Base-by-base conservation (phyloP, 306 rosid genomes). In the Vicia villosa region DNA sequence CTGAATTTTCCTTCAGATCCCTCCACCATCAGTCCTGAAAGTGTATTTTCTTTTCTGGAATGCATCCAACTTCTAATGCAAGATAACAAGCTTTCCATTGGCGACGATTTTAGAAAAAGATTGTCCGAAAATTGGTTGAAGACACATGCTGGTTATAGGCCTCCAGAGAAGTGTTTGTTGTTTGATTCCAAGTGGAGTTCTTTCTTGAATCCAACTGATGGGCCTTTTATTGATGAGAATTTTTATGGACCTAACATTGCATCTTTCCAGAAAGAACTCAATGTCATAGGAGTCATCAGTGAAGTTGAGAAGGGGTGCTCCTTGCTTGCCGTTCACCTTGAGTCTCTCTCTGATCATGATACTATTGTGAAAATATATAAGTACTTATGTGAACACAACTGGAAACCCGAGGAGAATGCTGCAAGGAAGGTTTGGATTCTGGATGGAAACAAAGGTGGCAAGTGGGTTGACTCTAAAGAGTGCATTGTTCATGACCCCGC, bases 181-280 rank as follows among this genome's bases (percentile, higher is more conserved):
- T 89, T 83, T 66, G 74, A 68, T 79, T 69, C 81, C 11, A 52
- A 52, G 65, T 85, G 88, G 89, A 69, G 19, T n/a, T 16, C 2
- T 15, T 24, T 68, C 63, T 51, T 90, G 74, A 65, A 73, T 76
- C 77, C 45, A 38, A 80, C 63, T 14, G 91, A 89, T 63, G 97
- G 89, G 10, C 96, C 93, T 14, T 91, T 91, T 66, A 63, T 91
- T 22, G 91, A 91, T 65, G 87, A 82, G 56, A 52, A 8, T 0
- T 81, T 77, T 67, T 87, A 85, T 77, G 85, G 89, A 12, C 45
- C 79, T 13, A 66, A 77, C 36, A 81, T 91, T 62, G 42, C 66
- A 3, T 57, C 77, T 0, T 91, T 79, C 77, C 72, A 16, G 60
- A 46, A 77, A 34, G 90, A 85, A 83, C 91, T 91, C 40, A 42